Percentiles rank a stretch among this genome's conserved stretches.
These are phyloP conservation scores for Thelonectria olida DNA, from an alignment of 2,329 filamentous ascomycete genomes.

Conservation along the genomic window DNA sequence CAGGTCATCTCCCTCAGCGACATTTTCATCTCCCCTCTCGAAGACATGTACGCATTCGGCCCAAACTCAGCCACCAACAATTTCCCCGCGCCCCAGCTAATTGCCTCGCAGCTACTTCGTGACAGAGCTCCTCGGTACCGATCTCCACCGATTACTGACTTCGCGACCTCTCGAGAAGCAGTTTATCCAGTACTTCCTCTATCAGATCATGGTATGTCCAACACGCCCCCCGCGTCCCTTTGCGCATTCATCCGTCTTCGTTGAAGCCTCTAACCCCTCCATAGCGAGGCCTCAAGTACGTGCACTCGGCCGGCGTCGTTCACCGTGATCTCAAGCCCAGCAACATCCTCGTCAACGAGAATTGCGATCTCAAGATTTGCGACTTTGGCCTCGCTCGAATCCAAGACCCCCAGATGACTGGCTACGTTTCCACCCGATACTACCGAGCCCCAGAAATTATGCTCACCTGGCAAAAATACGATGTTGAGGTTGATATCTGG, in stretches of 20 bases:
- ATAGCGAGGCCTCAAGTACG: slow-evolving; percentile 96
- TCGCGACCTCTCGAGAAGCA: slow-evolving; percentile 98
- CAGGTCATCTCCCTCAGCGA: slow-evolving; percentile 98
- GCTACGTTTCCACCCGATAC: slow-evolving; percentile 98
- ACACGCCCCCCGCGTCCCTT: background rate
- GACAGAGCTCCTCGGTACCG: slow-evolving; percentile 95
- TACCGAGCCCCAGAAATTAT: slow-evolving; percentile 99
- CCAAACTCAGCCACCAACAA: slow-evolving; percentile 22
- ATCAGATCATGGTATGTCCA: slow-evolving; percentile 89
- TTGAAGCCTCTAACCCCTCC: slow-evolving; percentile 21
- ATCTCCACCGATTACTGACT: slow-evolving; percentile 93
- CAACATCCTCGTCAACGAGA: slow-evolving; percentile 99
- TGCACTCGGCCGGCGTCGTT: slow-evolving; percentile 97
- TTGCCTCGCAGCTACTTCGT: slow-evolving; percentile 82
- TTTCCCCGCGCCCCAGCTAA: slow-evolving; percentile 26
- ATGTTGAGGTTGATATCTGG: slow-evolving; percentile 99
- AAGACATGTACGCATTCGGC: slow-evolving; percentile 82
- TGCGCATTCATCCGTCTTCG: background rate
- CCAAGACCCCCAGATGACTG: slow-evolving; percentile 99
- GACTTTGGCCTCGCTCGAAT: slow-evolving; percentile 98
- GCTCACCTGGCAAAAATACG: slow-evolving; percentile 99
- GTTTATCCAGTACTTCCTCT: slow-evolving; percentile 99
- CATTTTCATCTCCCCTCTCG: slow-evolving; percentile 98
- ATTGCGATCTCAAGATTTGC: slow-evolving; percentile 99
- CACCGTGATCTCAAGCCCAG: slow-evolving; percentile 98